Conservation (phyloP, 805 yeast species). For the Myxozyma melibiosi region DNA sequence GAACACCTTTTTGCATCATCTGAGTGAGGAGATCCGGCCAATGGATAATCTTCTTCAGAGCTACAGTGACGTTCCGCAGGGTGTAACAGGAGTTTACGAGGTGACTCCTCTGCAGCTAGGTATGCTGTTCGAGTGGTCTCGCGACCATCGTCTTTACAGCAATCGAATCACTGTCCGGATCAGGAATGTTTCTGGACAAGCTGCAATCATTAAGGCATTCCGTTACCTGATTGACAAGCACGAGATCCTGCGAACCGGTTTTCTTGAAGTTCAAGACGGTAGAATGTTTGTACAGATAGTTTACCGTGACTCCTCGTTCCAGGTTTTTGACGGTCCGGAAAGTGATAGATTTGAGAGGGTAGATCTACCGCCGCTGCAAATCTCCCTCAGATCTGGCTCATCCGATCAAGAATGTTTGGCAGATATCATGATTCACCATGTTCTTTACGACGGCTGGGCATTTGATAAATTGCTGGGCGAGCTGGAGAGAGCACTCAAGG, state of each 20-base stretch:
- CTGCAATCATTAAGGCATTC: slow-evolving; percentile 10
- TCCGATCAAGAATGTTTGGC: not conserved
- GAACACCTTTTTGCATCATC: not conserved
- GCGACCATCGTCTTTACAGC: slow-evolving; percentile 21
- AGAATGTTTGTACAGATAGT: slow-evolving; percentile 17
- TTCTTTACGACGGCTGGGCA: slow-evolving; percentile 34
- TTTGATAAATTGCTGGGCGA: slow-evolving; percentile 19
- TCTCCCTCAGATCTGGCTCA: not conserved
- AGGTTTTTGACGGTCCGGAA: not conserved
- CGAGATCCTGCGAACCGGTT: slow-evolving; percentile 33
- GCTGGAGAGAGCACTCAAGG: not conserved
- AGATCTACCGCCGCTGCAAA: slow-evolving; percentile 12
- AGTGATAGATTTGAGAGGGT: not conserved
- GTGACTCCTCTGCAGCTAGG: slow-evolving; percentile 13
- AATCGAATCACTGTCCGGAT: slow-evolving; percentile 17
- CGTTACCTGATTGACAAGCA: slow-evolving; percentile 17
- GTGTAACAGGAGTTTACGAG: slow-evolving; percentile 1
- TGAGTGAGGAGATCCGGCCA: too few relatives aligned
- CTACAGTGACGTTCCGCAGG: not conserved
- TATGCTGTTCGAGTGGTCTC: slow-evolving; percentile 16
- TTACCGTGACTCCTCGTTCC: slow-evolving; percentile 11
- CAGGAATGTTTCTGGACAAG: not conserved
- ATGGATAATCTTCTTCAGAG: not conserved
- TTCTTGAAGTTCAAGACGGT: slow-evolving; percentile 7
- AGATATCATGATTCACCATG: slow-evolving; percentile 27